phyloP scores from a whole-genome alignment of 2,329 filamentous ascomycete species.

The Xylariaceae sp. region DNA sequence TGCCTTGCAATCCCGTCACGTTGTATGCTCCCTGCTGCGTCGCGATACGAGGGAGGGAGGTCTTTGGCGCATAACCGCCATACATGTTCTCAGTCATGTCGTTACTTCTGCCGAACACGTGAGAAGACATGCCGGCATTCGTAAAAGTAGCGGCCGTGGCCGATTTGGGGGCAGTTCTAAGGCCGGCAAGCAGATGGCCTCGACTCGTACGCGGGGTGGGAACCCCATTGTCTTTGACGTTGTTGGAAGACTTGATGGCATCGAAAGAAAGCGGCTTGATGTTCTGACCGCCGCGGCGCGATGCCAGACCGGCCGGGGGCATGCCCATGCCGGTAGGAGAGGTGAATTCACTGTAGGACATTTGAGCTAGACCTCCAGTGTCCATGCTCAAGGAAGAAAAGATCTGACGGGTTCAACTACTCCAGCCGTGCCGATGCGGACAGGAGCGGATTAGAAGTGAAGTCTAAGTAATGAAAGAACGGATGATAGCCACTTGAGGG shows the following conservation, averaged over 20 bases:
- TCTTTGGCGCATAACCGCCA: slow-evolving; percentile 49
- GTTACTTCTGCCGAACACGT: slow-evolving; percentile 43
- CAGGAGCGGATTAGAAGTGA: slow-evolving; percentile 29
- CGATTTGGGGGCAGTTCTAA: slow-evolving; percentile 91
- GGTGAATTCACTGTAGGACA: slow-evolving; percentile 83
- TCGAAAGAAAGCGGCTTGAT: slow-evolving; percentile 87
- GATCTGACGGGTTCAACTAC: slow-evolving; percentile 24
- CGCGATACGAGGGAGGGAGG: slow-evolving; percentile 46
- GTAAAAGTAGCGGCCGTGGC: slow-evolving; percentile 67
- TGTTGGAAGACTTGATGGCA: slow-evolving; percentile 59
- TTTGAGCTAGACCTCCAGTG: slow-evolving; percentile 99
- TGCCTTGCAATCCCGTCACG: slow-evolving; percentile 25
- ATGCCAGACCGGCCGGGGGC: slow-evolving; percentile 76
- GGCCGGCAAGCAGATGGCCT: slow-evolving; percentile 86
- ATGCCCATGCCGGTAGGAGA: slow-evolving; percentile 68
- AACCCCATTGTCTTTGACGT: slow-evolving; percentile 61
- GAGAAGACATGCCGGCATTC: slow-evolving; percentile 36
- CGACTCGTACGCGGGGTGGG: slow-evolving; percentile 90
- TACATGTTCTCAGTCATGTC: slow-evolving; percentile 44
- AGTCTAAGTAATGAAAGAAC: slow-evolving; percentile 33
- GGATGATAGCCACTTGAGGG: slow-evolving; percentile 30
- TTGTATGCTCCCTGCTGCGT: slow-evolving; percentile 33
- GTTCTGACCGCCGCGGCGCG: slow-evolving; percentile 74
- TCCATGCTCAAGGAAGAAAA: slow-evolving; percentile 57
- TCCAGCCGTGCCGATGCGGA: slow-evolving; percentile 20